These are phyloP conservation scores for Penicillium janthinellum DNA, from an alignment of 2,329 filamentous ascomycete species.

Conservation along the genomic window DNA sequence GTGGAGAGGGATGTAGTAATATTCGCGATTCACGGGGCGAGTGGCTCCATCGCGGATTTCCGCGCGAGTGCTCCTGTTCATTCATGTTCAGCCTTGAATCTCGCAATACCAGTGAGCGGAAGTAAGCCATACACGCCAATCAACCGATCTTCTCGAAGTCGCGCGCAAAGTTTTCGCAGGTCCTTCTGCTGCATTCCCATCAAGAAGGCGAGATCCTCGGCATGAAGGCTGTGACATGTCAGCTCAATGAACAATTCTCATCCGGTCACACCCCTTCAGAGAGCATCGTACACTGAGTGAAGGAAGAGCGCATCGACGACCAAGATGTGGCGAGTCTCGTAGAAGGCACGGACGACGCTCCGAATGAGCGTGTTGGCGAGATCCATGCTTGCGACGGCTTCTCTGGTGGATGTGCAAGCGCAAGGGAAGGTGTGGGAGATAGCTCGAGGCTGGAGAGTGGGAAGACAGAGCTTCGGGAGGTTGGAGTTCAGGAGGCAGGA, in stretches of 20 bases:
- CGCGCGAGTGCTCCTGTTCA: conserved; percentile 65
- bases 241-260: conserved; percentile 12
- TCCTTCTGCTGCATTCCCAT: conserved; percentile 91
- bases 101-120: background rate
- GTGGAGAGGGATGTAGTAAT: conserved; percentile 96
- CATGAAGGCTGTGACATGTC: conserved; percentile 63
- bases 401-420: background rate
- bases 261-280: conserved; percentile 7
- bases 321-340: conserved; percentile 79
- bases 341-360: conserved; percentile 83
- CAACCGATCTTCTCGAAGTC: conserved; percentile 82
- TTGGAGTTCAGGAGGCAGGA: conserved; percentile 9
- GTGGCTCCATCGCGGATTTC: conserved; percentile 80
- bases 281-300: conserved; percentile 63
- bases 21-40: conserved; percentile 81
- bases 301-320: conserved; percentile 78
- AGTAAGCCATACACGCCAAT: conserved; percentile 67
- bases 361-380: conserved; percentile 78
- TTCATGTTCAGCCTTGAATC: conserved; percentile 14
- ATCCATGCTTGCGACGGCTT: conserved; percentile 52
- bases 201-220: conserved; percentile 83
- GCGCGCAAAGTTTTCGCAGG: conserved; percentile 83
- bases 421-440: background rate
- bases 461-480: conserved; percentile 20
- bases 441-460: conserved; percentile 2